Percentiles rank a stretch among this genome's conserved stretches.
phyloP scores from a whole-genome alignment of 306 rosid species.

The Citrullus amarus region DNA sequence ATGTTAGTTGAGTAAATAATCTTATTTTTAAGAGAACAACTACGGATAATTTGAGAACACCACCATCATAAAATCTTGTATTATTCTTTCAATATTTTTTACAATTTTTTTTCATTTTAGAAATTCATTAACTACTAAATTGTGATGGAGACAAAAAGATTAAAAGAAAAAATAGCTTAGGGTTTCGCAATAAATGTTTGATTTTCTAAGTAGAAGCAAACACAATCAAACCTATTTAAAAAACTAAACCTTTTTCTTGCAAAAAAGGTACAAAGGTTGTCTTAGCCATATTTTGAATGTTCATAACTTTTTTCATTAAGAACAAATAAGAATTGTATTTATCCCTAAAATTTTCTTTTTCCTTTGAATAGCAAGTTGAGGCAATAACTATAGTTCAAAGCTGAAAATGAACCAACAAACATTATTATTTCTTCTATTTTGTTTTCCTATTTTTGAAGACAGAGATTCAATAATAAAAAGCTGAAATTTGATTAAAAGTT shows the following conservation, averaged over 20 bases:
- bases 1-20: background rate
- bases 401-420: background rate
- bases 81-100: background rate
- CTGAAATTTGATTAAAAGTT: background rate
- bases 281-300: background rate
- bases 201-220: background rate
- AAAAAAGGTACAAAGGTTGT: background rate
- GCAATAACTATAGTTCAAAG: background rate
- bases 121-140: background rate
- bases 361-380: background rate
- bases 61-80: background rate
- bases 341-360: background rate
- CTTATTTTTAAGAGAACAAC: background rate
- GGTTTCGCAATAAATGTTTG: background rate
- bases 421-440: background rate
- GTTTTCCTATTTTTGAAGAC: background rate
- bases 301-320: background rate
- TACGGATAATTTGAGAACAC: background rate
- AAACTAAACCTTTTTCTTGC: background rate
- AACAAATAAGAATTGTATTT: conserved; percentile 1
- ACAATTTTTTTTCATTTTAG: background rate
- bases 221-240: background rate
- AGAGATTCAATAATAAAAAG: background rate
- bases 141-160: background rate
- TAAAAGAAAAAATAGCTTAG: background rate